A percentile compares a stretch with the other conserved stretches of the same genome.
phyloP scores from a whole-genome alignment of 1,284 basidiomycete species.

The Fomitopsis schrenkii region DNA sequence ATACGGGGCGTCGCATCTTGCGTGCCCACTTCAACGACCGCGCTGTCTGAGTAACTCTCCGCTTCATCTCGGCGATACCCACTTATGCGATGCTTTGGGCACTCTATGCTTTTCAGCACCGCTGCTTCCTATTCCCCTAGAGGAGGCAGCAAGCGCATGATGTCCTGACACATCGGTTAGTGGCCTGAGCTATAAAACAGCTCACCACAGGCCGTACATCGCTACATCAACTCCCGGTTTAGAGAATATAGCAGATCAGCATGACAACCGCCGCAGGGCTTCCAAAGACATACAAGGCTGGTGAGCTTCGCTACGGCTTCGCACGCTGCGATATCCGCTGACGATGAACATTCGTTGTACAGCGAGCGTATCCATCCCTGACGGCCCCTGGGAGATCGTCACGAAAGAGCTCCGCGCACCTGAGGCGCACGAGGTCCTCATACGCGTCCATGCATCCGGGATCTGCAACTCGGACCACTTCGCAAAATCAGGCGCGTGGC shows the following conservation, averaged over 20 bases:
- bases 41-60: no score
- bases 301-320: neutral
- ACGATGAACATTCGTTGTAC: neutral
- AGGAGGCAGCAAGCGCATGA: no score
- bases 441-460: conserved; percentile 21
- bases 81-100: no score
- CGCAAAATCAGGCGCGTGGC: conserved; percentile 15
- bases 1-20: no score
- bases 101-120: no score
- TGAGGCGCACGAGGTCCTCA: conserved; percentile 16
- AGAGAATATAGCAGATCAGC: neutral
- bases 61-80: no score
- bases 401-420: conserved; percentile 12
- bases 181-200: no score
- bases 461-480: conserved; percentile 24
- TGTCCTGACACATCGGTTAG: no score
- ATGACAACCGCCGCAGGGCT: neutral
- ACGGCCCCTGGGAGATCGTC: conserved; percentile 13
- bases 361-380: conserved; percentile 1
- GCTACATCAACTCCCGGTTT: no score
- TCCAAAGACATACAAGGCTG: conserved; percentile 9
- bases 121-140: no score
- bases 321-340: neutral
- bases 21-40: no score
- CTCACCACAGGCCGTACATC: no score